phyloP scores from a whole-genome alignment of 116 monocot species.

The Trichopus zeylanicus region DNA sequence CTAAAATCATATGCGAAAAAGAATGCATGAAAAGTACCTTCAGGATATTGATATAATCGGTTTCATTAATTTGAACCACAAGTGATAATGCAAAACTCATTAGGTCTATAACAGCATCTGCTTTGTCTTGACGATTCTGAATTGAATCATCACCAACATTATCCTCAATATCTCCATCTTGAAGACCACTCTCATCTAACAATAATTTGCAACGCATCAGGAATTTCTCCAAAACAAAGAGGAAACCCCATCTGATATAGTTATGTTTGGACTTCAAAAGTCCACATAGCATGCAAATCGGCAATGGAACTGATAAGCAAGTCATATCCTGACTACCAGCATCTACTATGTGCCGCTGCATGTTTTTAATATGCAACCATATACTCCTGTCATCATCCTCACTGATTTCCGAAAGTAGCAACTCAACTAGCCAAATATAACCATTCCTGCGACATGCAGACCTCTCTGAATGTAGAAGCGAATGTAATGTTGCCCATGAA shows the following conservation, averaged over 20 bases:
- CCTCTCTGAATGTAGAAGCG: constrained; percentile 80
- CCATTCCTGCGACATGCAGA: constrained; percentile 76
- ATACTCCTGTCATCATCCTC: constrained; percentile 40
- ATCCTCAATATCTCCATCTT: constrained; percentile 19
- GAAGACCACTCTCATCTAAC: constrained; percentile 69
- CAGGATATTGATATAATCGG: constrained; percentile 85
- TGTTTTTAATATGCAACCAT: constrained; percentile 56
- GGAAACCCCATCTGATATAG: constrained; percentile 85
- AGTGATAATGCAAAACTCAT: constrained; percentile 71
- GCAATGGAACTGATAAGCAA: constrained; percentile 46
- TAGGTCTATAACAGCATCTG: constrained; percentile 76
- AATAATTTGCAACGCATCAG: constrained; percentile 89
- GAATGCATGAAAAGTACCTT: too few relatives aligned
- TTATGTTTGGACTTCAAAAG: constrained; percentile 88
- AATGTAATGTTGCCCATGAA: constrained; percentile 90
- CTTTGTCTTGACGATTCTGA: constrained; percentile 50
- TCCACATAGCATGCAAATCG: constrained; percentile 68
- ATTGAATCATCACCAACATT: constrained; percentile 9
- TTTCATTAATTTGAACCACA: constrained; percentile 81
- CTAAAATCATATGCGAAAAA: too few relatives aligned
- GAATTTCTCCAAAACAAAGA: constrained; percentile 91
- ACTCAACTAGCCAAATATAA: constrained; percentile 88
- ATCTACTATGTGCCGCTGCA: constrained; percentile 58
- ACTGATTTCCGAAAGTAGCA: constrained; percentile 69
- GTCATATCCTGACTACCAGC: constrained; percentile 69